These are phyloP conservation scores for Colletotrichum shisoi DNA, from an alignment of 2,329 filamentous ascomycete species.

Conservation along the genomic window DNA sequence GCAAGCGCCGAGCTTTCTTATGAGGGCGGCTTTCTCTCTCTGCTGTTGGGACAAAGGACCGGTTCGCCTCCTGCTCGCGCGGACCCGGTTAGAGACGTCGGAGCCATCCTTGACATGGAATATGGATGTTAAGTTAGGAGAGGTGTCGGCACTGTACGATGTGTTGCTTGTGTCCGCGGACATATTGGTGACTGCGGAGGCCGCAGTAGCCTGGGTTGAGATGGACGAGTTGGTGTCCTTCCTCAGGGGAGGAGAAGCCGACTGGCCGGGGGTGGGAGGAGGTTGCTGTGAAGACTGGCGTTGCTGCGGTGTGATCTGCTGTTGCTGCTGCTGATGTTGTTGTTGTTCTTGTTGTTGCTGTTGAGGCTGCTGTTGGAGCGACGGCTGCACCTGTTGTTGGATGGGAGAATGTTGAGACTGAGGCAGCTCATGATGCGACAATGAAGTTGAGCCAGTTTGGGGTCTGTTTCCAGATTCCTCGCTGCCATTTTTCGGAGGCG, in stretches of 20 bases:
- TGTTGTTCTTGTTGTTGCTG: conserved; percentile 34
- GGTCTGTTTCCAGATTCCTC: conserved; percentile 41
- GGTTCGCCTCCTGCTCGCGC: conserved; percentile 65
- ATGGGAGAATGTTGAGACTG: conserved; percentile 35
- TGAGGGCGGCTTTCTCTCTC: conserved; percentile 66
- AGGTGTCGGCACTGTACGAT: conserved; percentile 62
- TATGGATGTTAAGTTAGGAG: conserved; percentile 59
- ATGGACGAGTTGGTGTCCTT: conserved; percentile 64
- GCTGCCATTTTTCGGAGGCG: conserved; percentile 43
- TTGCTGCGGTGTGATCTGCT: conserved; percentile 42
- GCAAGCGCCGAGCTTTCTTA: conserved; percentile 67
- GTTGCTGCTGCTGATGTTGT: conserved; percentile 22
- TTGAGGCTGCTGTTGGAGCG: conserved; percentile 27
- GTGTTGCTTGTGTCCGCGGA: conserved; percentile 60
- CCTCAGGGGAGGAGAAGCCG: conserved; percentile 48
- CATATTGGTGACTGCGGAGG: conserved; percentile 49
- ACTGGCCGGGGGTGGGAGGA: conserved; percentile 41
- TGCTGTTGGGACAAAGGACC: conserved; percentile 66
- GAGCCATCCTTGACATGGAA: conserved; percentile 65
- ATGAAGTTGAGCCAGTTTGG: conserved; percentile 37
- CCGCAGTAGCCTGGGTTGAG: conserved; percentile 60
- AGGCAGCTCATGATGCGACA: conserved; percentile 37
- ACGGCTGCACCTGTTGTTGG: conserved; percentile 29
- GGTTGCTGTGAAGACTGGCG: conserved; percentile 43
- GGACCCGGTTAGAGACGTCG: conserved; percentile 62